Evolutionary conservation across 2,329 filamentous ascomycete genomes (phyloP).

Genomic region (Phialophora chinensis): DNA sequence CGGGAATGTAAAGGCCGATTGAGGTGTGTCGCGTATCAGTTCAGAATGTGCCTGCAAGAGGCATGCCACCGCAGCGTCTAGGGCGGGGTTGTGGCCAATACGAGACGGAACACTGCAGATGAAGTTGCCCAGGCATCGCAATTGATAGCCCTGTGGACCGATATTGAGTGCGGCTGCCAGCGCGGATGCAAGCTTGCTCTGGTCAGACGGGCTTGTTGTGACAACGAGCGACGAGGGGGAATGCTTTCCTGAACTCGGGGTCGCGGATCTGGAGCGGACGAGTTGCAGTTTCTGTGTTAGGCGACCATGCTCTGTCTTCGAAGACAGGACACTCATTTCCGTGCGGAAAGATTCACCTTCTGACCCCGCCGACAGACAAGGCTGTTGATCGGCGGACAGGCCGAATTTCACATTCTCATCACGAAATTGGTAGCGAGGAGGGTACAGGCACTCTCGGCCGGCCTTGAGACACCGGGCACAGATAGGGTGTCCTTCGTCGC

Average conservation of each 20-base stretch:
- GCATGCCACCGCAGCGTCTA: slow-evolving; percentile 6
- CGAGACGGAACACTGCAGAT: slow-evolving; percentile 5
- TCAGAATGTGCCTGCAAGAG: neutral
- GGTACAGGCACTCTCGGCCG: slow-evolving; percentile 5
- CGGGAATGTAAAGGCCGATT: neutral
- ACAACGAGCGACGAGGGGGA: neutral
- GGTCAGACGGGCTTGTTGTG: neutral
- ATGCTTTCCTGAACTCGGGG: neutral
- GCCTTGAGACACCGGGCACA: slow-evolving; percentile 10
- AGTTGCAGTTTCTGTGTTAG: slow-evolving; percentile 11
- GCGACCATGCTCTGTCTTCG: slow-evolving; percentile 5
- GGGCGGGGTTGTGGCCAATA: slow-evolving; percentile 8
- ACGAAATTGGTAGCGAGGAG: slow-evolving; percentile 5
- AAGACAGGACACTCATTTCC: slow-evolving; percentile 6
- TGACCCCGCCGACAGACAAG: neutral
- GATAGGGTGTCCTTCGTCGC: slow-evolving; percentile 4
- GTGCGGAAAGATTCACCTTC: neutral
- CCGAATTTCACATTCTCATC: slow-evolving; percentile 7
- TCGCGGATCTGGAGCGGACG: slow-evolving; percentile 2
- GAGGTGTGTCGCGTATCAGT: neutral
- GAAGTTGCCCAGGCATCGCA: slow-evolving; percentile 3
- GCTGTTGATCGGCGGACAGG: neutral
- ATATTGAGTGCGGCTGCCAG: neutral
- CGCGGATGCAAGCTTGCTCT: neutral
- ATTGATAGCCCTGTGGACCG: neutral